Evolutionary conservation across 164 flowering plant species (phyloP), one percentile per base, ranked within the genome.

Genomic region (Aristolochia contorta): DNA sequence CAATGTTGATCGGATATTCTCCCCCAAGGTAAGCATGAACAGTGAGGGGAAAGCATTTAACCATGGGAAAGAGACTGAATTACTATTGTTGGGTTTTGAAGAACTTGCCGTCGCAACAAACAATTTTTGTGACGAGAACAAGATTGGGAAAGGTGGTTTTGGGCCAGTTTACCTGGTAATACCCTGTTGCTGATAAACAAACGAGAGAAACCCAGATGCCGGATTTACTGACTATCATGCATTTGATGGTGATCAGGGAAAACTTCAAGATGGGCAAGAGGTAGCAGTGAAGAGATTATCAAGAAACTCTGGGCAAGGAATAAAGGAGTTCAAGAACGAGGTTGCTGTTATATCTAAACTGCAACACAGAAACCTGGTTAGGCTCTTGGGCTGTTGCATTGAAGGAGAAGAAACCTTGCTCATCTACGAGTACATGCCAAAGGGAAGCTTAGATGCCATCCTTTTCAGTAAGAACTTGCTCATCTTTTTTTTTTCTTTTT

Each of bases 281-380:
- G 62, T 79, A 47, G 82, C 84, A 5, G 80, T 78, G 12, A 80
- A 80, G 58, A 66, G 78, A 64, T 74, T 80, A 7, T 76, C 75
- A 1, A 60, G 32, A 33, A 69, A 12, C 30, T 74, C 80, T 1
- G 46, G 57, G 22, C 80, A 74, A 54, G 84, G 84, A 27, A 15
- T 65, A 1, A 56, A 61, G 21, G 79, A 75, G 50, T 74, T 78
- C 53, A 74, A 69, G 37, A 80, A 63, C 43, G 82, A 78, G 47
- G 71, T 78, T 15, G 23, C 20, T 25, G 33, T 78, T 15, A 41
- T 78, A 13, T 75, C 73, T 12, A 78, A 76, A 47, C 80, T 78
- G 57, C 78, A 75, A 56, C 84, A 80, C 56, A 65, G 57, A 20
- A 77, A 80, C 30, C 71, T 80, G 32, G 79, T 75, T 8, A 71